phyloP scores from a whole-genome alignment of 2,329 filamentous ascomycete genomes.

The Aureobasidium uvarum region DNA sequence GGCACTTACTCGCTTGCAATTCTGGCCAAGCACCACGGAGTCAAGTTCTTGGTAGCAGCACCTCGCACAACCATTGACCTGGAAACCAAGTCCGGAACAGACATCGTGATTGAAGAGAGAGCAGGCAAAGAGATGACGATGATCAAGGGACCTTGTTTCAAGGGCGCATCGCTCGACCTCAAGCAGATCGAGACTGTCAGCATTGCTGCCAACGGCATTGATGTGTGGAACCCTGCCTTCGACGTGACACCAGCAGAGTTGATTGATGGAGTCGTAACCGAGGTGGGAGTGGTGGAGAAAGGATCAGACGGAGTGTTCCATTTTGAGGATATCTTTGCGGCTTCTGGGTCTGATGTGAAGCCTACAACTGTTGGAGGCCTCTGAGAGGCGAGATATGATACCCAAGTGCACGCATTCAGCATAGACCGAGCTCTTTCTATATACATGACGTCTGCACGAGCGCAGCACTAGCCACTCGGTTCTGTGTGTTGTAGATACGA shows the following conservation, averaged over 20 bases:
- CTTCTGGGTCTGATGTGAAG: conserved; percentile 32
- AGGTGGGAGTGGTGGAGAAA: conserved; percentile 83
- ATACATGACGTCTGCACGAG: background rate
- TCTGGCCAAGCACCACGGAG: conserved; percentile 79
- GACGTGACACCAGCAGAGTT: conserved; percentile 86
- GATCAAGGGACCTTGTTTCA: conserved; percentile 70
- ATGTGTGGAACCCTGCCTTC: conserved; percentile 96
- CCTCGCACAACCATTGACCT: conserved; percentile 93
- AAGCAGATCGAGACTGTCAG: conserved; percentile 68
- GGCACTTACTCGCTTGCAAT: conserved; percentile 92
- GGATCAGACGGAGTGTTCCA: conserved; percentile 67
- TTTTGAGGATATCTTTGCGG: conserved; percentile 47
- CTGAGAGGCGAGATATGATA: conserved; percentile 28
- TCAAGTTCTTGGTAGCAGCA: conserved; percentile 94
- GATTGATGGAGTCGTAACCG: conserved; percentile 93
- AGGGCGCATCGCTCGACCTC: conserved; percentile 60
- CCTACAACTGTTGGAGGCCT: conserved; percentile 36
- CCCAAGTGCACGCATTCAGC: background rate
- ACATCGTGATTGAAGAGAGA: conserved; percentile 89
- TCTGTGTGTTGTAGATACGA: background rate
- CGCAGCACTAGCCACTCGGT: background rate
- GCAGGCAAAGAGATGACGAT: conserved; percentile 78
- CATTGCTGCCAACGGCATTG: conserved; percentile 72
- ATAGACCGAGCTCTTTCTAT: conserved; percentile 9
- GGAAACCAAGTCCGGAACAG: conserved; percentile 69